Percentiles rank a stretch among this genome's conserved stretches.
These are phyloP conservation scores for Debaryomyces robertsiae DNA, from an alignment of 1,139 yeast species.

Conservation along the genomic window DNA sequence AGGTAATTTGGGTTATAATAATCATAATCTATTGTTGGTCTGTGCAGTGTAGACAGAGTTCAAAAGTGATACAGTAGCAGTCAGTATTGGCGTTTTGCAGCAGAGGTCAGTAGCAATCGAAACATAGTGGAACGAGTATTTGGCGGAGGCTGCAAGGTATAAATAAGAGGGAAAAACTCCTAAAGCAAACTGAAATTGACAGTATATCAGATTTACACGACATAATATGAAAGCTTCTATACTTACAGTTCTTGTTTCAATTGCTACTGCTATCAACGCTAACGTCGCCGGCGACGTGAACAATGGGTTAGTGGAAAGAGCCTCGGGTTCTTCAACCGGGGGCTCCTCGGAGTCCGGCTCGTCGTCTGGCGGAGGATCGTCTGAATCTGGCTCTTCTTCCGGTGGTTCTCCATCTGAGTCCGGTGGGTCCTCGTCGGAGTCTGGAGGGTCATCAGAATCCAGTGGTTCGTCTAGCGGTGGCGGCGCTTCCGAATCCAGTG, in stretches of 20 bases:
- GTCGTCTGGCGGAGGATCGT: constrained; percentile 13
- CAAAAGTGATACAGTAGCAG: too few relatives aligned
- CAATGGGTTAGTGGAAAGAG: background rate
- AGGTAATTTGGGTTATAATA: background rate
- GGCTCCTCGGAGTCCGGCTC: constrained; percentile 12
- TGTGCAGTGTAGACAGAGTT: background rate
- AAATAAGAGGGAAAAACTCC: background rate
- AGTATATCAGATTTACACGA: too few relatives aligned
- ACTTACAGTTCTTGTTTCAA: constrained; percentile 17
- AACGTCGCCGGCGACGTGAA: constrained; percentile 2
- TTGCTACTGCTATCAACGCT: constrained; percentile 20
- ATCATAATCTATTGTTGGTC: background rate
- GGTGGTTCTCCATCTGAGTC: constrained; percentile 18
- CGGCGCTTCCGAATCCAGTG: constrained; percentile 12
- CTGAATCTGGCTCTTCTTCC: constrained; percentile 12
- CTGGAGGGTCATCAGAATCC: constrained; percentile 6
- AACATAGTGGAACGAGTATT: too few relatives aligned
- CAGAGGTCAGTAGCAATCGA: too few relatives aligned
- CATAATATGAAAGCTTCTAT: constrained; percentile 20
- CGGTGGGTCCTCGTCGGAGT: constrained; percentile 20
- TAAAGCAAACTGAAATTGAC: constrained; percentile 9
- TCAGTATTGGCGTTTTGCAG: too few relatives aligned
- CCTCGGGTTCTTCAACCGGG: constrained; percentile 11
- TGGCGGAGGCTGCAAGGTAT: background rate
- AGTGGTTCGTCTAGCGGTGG: constrained; percentile 11